phyloP scores from a whole-genome alignment of 2,329 filamentous ascomycete genomes.

The Aspergillus arachidicola region DNA sequence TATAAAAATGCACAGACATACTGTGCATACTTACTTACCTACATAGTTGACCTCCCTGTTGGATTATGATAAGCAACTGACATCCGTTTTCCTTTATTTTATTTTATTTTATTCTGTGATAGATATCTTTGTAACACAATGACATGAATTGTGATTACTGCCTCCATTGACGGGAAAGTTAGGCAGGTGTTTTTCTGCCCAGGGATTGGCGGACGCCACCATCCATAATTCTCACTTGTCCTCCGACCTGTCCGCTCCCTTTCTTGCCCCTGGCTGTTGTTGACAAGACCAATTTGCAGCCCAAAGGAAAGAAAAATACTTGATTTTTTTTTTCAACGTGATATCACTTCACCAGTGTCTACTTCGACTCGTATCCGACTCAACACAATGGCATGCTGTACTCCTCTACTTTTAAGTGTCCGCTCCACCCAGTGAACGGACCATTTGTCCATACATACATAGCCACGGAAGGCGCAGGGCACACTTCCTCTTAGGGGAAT shows the following conservation, averaged over 20 bases:
- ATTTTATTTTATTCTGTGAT: neutral
- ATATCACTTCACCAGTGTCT: neutral
- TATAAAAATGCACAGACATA: neutral
- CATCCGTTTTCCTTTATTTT: neutral
- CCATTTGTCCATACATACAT: neutral
- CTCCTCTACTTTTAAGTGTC: neutral
- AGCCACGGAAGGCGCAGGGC: conserved; percentile 2
- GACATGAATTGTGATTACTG: neutral
- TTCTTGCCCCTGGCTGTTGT: neutral
- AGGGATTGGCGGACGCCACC: conserved; percentile 5
- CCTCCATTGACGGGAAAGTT: neutral
- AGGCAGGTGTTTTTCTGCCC: conserved; percentile 3
- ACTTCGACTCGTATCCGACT: neutral
- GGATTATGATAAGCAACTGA: neutral
- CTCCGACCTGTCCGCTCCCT: neutral
- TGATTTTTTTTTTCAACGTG: neutral
- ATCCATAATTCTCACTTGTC: neutral
- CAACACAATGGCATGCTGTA: conserved; percentile 1
- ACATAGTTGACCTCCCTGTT: neutral
- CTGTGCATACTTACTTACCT: neutral
- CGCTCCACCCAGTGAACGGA: neutral
- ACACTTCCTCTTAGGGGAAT: conserved; percentile 1
- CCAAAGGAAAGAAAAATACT: neutral
- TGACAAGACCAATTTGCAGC: neutral
- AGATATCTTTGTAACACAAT: neutral